Base-by-base conservation (phyloP, 73 alveolate genomes). In the Paramecium pentaurelia region DNA sequence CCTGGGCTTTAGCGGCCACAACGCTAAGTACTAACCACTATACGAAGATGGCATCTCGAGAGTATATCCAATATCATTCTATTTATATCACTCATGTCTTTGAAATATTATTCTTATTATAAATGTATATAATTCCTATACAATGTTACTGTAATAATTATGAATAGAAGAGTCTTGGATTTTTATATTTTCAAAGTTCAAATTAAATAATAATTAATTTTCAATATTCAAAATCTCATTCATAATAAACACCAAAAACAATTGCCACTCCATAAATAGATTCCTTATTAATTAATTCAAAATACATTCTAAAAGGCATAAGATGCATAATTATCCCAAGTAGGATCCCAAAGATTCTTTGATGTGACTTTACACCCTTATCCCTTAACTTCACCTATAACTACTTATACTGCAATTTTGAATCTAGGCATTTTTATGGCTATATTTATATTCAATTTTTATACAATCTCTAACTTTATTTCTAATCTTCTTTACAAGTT, bases 1-100 rank as follows among this genome's bases (percentile, higher is more conserved):
- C 91, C 91, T 80, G 91, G 91, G 91, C 91, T 80, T 42, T 80
- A 32, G 71, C 91, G 91, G 91, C 91, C 91, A 80, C 91, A 80
- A 80, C 91, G 91, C 71, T 32, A 80, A 80, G 91, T 80, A 80
- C 91, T 80, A 44, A 80, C 91, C 91, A 80, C 91, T 80, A 80
- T 80, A 80, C 91, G 91, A 80, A 45, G 91, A 80, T 80, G 91
- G 91, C 91, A 44, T 80, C 28, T 80, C 91, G 38, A 45, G 71
- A 80, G 30, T 80, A 80, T 22, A 20, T 80, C 14, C 8, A n/a
- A 3, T 5, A 38, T 22, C 20, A 75, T 12, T 75, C 28, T 54
- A 54, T 54, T 18, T 18, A 54, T 68, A 68, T 68, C 12, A 4
- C 42, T 68, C 42, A 30, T 8, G 4, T 68, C n/a, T 25, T 68